phyloP scores from a whole-genome alignment of 805 yeast species.

The Ogataea allantospora region DNA sequence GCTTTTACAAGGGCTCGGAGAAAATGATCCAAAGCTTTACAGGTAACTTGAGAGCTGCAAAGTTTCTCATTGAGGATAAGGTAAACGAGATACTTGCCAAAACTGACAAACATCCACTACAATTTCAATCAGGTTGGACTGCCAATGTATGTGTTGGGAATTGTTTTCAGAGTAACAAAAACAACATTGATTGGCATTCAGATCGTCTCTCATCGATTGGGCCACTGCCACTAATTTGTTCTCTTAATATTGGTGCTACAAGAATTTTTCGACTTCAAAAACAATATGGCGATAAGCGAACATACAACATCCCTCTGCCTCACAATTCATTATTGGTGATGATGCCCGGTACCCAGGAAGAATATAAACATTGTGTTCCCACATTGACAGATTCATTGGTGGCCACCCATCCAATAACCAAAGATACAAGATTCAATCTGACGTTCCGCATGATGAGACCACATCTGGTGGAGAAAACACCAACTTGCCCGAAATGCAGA shows the following conservation, averaged over 20 bases:
- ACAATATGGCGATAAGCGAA: slow-evolving; percentile 36
- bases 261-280: slow-evolving; percentile 62
- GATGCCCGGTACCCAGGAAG: slow-evolving; percentile 81
- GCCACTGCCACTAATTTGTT: slow-evolving; percentile 66
- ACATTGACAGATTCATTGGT: slow-evolving; percentile 40
- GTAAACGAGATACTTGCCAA: slow-evolving; percentile 35
- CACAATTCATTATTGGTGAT: slow-evolving; percentile 69
- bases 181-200: slow-evolving; percentile 71
- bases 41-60: slow-evolving; percentile 38
- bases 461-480: slow-evolving; percentile 35
- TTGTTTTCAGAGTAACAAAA: slow-evolving; percentile 46
- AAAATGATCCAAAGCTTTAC: slow-evolving; percentile 21
- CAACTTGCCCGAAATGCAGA: slow-evolving; percentile 43
- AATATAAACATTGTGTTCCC: slow-evolving; percentile 64
- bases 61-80: slow-evolving; percentile 37
- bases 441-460: slow-evolving; percentile 60
- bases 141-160: slow-evolving; percentile 58
- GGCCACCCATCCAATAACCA: slow-evolving; percentile 44
- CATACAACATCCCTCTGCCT: slow-evolving; percentile 56
- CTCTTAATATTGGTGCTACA: slow-evolving; percentile 66
- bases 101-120: slow-evolving; percentile 35
- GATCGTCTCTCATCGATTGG: slow-evolving; percentile 73
- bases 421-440: slow-evolving; percentile 54
- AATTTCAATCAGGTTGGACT: slow-evolving; percentile 44
- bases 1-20: slow-evolving; percentile 19